These are phyloP conservation scores for Knoxia roxburghii DNA, from an alignment of 257 asterid genomes.

Conservation along the genomic window DNA sequence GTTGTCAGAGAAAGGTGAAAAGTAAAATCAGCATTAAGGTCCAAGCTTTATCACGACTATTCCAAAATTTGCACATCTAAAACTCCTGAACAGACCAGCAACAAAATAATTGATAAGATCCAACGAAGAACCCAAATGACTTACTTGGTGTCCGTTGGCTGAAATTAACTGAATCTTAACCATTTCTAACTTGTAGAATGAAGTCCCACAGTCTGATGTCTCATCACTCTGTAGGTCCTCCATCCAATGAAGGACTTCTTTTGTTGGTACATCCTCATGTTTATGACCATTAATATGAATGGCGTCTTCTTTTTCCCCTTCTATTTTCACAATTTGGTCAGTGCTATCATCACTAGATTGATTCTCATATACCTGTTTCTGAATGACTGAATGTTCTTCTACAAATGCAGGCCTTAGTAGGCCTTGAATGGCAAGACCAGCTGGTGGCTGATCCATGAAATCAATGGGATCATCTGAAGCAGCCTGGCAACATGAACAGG, in stretches of 20 bases:
- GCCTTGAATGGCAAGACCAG: slow-evolving; percentile 90
- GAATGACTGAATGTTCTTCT: slow-evolving; percentile 78
- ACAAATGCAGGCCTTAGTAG: slow-evolving; percentile 83
- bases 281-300: slow-evolving; percentile 58
- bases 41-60: not conserved
- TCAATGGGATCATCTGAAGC: slow-evolving; percentile 81
- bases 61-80: not conserved
- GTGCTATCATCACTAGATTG: slow-evolving; percentile 31
- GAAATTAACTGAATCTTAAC: slow-evolving; percentile 71
- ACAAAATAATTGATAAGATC: not conserved
- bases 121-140: not conserved
- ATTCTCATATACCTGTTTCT: slow-evolving; percentile 56
- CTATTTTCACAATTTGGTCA: slow-evolving; percentile 20
- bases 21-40: not conserved
- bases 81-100: not conserved
- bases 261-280: slow-evolving; percentile 40
- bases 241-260: slow-evolving; percentile 51
- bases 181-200: slow-evolving; percentile 93
- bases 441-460: slow-evolving; percentile 90
- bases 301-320: slow-evolving; percentile 45
- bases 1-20: not conserved
- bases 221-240: slow-evolving; percentile 76
- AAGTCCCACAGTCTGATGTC: slow-evolving; percentile 64
- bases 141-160: slow-evolving; percentile 68
- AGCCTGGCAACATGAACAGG: slow-evolving; percentile 39